Evolutionary conservation across 345 rosid species (phyloP).

Genomic region (Raphanus sativus): DNA sequence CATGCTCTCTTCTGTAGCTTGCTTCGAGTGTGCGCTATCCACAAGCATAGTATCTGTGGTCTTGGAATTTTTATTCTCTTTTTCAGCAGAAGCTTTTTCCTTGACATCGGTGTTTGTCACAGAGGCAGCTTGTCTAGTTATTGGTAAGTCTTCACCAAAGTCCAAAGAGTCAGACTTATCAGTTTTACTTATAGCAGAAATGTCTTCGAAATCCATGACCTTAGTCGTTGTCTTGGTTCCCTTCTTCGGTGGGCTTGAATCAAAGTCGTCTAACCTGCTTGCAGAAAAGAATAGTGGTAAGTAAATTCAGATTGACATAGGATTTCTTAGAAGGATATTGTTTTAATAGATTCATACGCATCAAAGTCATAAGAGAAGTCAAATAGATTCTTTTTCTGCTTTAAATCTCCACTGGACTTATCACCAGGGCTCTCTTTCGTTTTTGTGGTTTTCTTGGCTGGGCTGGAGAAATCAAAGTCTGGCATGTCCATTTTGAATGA

Average conservation of each 20-base stretch:
- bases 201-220: conserved; percentile 35
- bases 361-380: conserved; percentile 76
- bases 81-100: conserved; percentile 38
- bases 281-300: conserved; percentile 31
- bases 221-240: conserved; percentile 42
- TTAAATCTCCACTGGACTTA: conserved; percentile 41
- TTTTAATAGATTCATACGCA: conserved; percentile 46
- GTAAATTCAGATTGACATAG: conserved; percentile 12
- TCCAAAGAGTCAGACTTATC: conserved; percentile 32
- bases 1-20: conserved; percentile 33
- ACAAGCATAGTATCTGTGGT: conserved; percentile 16
- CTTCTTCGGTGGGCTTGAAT: conserved; percentile 44
- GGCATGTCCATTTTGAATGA: conserved; percentile 76
- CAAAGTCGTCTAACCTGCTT: conserved; percentile 61
- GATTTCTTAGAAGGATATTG: background rate
- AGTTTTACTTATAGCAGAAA: conserved; percentile 26
- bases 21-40: conserved; percentile 30
- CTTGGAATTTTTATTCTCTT: conserved; percentile 39
- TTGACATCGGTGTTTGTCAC: conserved; percentile 29
- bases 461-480: conserved; percentile 74
- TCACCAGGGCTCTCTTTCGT: conserved; percentile 53
- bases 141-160: conserved; percentile 23
- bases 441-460: conserved; percentile 53
- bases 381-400: conserved; percentile 49
- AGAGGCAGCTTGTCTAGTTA: conserved; percentile 21